phyloP scores from a whole-genome alignment of 345 rosid genomes.

The Euclidium syriacum region DNA sequence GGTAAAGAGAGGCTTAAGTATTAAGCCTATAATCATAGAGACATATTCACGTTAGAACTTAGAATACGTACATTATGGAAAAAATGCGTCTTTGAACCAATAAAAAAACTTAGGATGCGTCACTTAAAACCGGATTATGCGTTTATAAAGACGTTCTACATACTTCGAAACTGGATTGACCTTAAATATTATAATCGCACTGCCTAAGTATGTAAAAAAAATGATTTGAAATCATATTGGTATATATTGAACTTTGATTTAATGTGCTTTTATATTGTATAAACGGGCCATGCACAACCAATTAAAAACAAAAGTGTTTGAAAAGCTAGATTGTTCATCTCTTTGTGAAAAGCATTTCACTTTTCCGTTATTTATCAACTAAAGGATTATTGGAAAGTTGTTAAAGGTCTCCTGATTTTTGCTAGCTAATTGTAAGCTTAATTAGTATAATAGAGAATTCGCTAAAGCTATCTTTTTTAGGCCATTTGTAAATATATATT shows the following conservation, averaged over 20 bases:
- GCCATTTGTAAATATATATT: slow-evolving; percentile 8
- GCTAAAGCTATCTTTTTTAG: slow-evolving; percentile 10
- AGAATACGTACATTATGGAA: not conserved
- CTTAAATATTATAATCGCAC: not conserved
- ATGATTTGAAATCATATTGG: not conserved
- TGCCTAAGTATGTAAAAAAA: not conserved
- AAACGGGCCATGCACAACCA: slow-evolving; percentile 13
- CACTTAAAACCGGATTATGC: slow-evolving; percentile 12
- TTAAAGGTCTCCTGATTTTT: slow-evolving; percentile 23
- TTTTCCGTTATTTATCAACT: slow-evolving; percentile 5
- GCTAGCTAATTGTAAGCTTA: slow-evolving; percentile 1
- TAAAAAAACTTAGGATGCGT: not conserved
- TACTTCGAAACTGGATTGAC: slow-evolving; percentile 25
- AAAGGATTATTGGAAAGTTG: slow-evolving; percentile 23
- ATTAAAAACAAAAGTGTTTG: not conserved
- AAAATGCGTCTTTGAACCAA: not conserved
- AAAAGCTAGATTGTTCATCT: slow-evolving; percentile 5
- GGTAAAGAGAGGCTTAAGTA: not conserved
- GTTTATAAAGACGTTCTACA: slow-evolving; percentile 18
- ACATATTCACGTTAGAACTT: not conserved
- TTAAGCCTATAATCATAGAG: not conserved
- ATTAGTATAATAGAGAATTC: not conserved
- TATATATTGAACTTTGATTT: not conserved
- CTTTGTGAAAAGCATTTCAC: slow-evolving; percentile 26
- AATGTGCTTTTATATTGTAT: not conserved